Evolutionary conservation across 345 rosid species (phyloP).

Genomic region (Eucalyptus pauciflora): DNA sequence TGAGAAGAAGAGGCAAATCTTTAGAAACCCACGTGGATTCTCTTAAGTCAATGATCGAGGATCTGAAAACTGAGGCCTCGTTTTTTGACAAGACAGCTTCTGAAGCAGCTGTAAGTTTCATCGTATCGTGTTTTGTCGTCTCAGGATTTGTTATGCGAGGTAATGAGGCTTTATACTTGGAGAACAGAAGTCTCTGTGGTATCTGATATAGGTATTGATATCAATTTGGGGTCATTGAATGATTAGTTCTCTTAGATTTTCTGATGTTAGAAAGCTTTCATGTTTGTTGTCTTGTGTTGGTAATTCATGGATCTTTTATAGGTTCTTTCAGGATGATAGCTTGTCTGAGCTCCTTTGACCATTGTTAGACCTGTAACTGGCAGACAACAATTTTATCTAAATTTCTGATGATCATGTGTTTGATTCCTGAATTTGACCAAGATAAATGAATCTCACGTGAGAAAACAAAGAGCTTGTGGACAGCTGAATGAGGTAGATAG

Average conservation of each 20-base stretch:
- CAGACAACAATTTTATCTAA: background rate
- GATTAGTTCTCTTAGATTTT: background rate
- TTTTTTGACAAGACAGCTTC: constrained; percentile 70
- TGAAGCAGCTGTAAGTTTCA: constrained; percentile 56
- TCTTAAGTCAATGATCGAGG: constrained; percentile 56
- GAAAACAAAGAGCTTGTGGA: background rate
- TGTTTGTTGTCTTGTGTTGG: background rate
- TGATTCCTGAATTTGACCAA: background rate
- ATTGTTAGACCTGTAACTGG: background rate
- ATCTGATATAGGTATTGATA: background rate
- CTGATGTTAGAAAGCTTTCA: background rate
- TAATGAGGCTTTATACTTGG: background rate
- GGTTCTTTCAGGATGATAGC: background rate
- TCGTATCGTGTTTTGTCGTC: background rate
- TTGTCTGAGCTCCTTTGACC: background rate
- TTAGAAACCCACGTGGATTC: constrained; percentile 52
- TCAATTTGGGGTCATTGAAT: background rate
- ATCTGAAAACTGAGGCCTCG: constrained; percentile 68
- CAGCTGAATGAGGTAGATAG: background rate
- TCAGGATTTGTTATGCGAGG: background rate
- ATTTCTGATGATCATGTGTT: background rate
- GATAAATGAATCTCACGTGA: background rate
- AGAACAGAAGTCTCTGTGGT: background rate
- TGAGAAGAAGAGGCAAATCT: constrained; percentile 66
- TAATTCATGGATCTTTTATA: background rate